Base-by-base conservation (phyloP, 2,329 filamentous ascomycete species). In the Huntiella decipiens region DNA sequence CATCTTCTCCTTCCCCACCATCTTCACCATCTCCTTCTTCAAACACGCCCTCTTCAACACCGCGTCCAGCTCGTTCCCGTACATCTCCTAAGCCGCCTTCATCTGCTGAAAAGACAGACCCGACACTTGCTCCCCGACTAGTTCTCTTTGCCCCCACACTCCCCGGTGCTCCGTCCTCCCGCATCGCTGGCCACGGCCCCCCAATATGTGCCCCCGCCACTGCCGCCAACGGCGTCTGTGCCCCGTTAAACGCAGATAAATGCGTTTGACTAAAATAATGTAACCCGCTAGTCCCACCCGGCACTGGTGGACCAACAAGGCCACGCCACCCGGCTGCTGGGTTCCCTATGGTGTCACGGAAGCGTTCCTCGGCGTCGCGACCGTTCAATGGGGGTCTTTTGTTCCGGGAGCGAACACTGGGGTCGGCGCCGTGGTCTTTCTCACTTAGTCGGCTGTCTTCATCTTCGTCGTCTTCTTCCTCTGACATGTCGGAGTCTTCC, bases 211-310 rank as follows among this genome's bases (percentile, higher is more conserved):
- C 81, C 17, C 22, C 22, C 15, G 82, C 82, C 42, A 87, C 79
- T 43, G 82, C 82, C 5, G 83, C 82, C 28, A 88, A 68, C 38
- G 83, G 83, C 19, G 83, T 88, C 51, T 83, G 79, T 10, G 80
- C 77, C 19, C 83, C 83, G 41, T 80, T 82, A 52, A 82, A 70
- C 19, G 72, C 70, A 6, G 77, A 74, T 4, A 88, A 67, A 53
- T 86, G 82, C 13, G 80, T 75, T 58, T 87, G 82, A 32, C 39
- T 35, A 56, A 91, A 88, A 60, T 88, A 91, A 58, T 79, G 79
- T 54, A 88, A 68, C 54, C 83, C 86, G 8, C 79, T 79, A 8
- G 80, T 79, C 28, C 79, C 80, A 48, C 82, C 80, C 4, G 80
- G 70, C 39, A 80, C 71, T 1, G 74, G 74, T 2, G 73, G 73